These are phyloP conservation scores for Ophiobolus disseminans DNA, from an alignment of 2,329 filamentous ascomycete genomes.

Conservation along the genomic window DNA sequence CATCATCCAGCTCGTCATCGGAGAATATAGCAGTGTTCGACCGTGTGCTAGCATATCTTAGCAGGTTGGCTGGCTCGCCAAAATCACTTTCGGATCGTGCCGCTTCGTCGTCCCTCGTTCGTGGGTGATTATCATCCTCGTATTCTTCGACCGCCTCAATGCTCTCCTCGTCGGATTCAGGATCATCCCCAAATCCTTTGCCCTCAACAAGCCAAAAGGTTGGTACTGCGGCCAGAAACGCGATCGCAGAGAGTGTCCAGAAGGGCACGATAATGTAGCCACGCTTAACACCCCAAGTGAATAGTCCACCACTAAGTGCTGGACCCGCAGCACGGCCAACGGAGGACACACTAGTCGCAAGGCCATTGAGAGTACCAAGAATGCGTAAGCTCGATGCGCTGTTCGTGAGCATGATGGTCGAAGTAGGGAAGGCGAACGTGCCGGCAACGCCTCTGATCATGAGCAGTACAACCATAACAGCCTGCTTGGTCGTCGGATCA, in stretches of 20 bases:
- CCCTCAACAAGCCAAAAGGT: slow-evolving; percentile 77
- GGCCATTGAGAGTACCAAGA: slow-evolving; percentile 87
- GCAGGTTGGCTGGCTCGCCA: slow-evolving; percentile 43
- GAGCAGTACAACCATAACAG: slow-evolving; percentile 70
- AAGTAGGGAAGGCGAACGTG: slow-evolving; percentile 88
- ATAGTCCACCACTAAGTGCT: slow-evolving; percentile 73
- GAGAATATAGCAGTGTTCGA: slow-evolving; percentile 33
- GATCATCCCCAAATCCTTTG: slow-evolving; percentile 65
- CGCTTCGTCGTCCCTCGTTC: slow-evolving; percentile 19
- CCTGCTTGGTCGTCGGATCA: slow-evolving; percentile 60
- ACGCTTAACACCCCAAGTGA: slow-evolving; percentile 75
- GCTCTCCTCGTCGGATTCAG: slow-evolving; percentile 48
- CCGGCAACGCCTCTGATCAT: slow-evolving; percentile 75
- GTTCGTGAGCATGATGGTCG: slow-evolving; percentile 90
- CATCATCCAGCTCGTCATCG: slow-evolving; percentile 31
- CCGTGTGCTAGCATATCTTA: slow-evolving; percentile 43
- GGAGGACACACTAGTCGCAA: slow-evolving; percentile 83
- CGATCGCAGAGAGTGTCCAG: slow-evolving; percentile 75
- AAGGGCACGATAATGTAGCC: slow-evolving; percentile 82
- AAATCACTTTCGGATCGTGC: slow-evolving; percentile 48
- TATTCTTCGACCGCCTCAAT: slow-evolving; percentile 19
- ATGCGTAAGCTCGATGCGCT: slow-evolving; percentile 76
- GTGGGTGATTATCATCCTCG: slow-evolving; percentile 15
- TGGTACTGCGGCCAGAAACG: slow-evolving; percentile 71
- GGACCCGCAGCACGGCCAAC: slow-evolving; percentile 82